Evolutionary conservation across 1,284 basidiomycete genomes (phyloP).

Genomic region (Melanopsichium pennsylvanicum): DNA sequence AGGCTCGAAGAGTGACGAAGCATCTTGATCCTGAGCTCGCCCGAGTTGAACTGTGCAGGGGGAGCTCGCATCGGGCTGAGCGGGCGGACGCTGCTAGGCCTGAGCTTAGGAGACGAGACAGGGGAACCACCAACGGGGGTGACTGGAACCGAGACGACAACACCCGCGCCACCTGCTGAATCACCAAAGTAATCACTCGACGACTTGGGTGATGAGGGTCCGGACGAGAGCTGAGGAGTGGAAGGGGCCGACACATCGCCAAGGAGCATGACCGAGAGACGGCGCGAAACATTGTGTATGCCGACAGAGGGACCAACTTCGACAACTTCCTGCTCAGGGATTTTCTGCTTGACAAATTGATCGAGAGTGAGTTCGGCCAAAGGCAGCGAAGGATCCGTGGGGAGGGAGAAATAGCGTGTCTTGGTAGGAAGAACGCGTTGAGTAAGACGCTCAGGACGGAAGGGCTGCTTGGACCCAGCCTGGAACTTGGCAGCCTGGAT

Average conservation of each 20-base stretch:
- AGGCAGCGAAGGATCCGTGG: constrained; percentile 35
- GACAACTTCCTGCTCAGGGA: constrained; percentile 30
- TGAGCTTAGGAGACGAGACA: constrained; percentile 11
- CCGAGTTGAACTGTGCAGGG: constrained; percentile 35
- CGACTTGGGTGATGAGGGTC: constrained; percentile 19
- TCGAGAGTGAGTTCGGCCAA: constrained; percentile 34
- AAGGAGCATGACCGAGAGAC: constrained; percentile 37
- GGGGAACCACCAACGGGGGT: constrained; percentile 20
- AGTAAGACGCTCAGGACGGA: constrained; percentile 20
- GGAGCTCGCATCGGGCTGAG: constrained; percentile 34
- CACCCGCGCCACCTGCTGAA: constrained; percentile 11
- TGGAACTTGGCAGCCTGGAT: constrained; percentile 44
- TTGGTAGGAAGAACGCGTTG: constrained; percentile 25
- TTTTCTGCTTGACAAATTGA: constrained; percentile 41
- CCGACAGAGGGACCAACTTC: constrained; percentile 18
- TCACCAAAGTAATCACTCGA: constrained; percentile 26
- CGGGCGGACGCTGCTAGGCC: constrained; percentile 29
- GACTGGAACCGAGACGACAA: constrained; percentile 16
- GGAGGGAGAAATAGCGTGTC: constrained; percentile 41
- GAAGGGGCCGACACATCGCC: constrained; percentile 20
- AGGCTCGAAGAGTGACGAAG: constrained; percentile 30
- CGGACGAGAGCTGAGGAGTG: constrained; percentile 20
- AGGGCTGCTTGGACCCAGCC: constrained; percentile 29
- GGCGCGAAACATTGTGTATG: constrained; percentile 32
- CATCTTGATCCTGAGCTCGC: constrained; percentile 40